phyloP scores from a whole-genome alignment of 1,284 basidiomycete genomes.

The Cutaneotrichosporon sp. region DNA sequence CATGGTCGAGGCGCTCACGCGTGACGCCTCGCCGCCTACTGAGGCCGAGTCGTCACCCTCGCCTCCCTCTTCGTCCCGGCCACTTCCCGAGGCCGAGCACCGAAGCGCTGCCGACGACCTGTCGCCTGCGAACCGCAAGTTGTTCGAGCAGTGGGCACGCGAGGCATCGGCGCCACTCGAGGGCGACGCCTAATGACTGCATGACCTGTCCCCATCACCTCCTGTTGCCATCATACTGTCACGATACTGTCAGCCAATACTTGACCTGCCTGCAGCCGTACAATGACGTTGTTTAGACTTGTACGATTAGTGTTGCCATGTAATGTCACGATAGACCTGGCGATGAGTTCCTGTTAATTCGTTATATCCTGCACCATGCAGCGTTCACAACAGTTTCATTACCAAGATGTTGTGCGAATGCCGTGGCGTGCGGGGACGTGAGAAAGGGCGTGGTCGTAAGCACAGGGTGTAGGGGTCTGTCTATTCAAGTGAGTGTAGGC shows the following conservation, averaged over 20 bases:
- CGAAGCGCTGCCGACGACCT: background rate
- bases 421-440: background rate
- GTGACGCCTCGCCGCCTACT: background rate
- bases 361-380: background rate
- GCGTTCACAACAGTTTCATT: background rate
- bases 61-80: background rate
- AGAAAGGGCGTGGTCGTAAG: background rate
- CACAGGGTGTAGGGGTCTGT: background rate
- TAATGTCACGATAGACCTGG: background rate
- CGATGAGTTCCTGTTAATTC: too few relatives aligned
- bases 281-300: background rate
- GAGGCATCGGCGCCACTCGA: background rate
- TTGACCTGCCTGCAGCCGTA: background rate
- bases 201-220: background rate
- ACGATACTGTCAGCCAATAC: background rate
- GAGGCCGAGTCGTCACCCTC: background rate
- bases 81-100: background rate
- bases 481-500: background rate
- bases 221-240: background rate
- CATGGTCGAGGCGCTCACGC: background rate
- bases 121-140: background rate
- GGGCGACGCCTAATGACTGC: background rate
- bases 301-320: constrained; percentile 1
- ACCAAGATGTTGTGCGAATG: background rate
- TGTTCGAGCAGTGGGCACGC: constrained; percentile 10